Evolutionary conservation across 208 protist genomes (phyloP).

Genomic region (Tritrichomonas foetus): DNA sequence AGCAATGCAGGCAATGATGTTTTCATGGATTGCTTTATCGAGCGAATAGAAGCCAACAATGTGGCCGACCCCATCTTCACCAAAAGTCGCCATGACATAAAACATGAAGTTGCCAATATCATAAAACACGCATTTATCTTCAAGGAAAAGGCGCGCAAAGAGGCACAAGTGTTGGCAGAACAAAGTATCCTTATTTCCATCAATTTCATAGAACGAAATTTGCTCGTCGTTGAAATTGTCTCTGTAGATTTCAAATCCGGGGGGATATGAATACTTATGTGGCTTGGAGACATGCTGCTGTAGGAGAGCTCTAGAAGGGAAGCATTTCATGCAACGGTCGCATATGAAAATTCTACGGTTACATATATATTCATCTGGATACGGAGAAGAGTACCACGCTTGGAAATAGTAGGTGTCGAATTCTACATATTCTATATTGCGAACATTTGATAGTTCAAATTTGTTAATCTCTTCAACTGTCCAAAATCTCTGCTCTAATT

Average conservation of each 20-base stretch:
- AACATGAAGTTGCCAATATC: slow-evolving; percentile 98
- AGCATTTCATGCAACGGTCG: too few relatives aligned
- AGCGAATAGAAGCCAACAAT: slow-evolving; percentile 25
- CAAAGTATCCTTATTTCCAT: not conserved
- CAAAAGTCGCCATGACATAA: slow-evolving; percentile 86
- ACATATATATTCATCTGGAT: not conserved
- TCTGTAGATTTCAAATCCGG: slow-evolving; percentile 11
- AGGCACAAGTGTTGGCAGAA: slow-evolving; percentile 87
- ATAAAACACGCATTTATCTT: slow-evolving; percentile 98
- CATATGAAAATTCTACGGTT: too few relatives aligned
- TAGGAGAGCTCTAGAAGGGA: too few relatives aligned
- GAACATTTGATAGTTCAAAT: not conserved
- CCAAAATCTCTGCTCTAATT: too few relatives aligned
- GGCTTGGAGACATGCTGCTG: too few relatives aligned
- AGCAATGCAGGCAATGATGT: slow-evolving; percentile 37
- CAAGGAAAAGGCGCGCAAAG: slow-evolving; percentile 95
- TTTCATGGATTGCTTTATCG: not conserved
- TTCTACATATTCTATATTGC: not conserved
- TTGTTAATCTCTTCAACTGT: too few relatives aligned
- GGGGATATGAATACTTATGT: not conserved
- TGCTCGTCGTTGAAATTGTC: not conserved
- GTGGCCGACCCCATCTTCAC: slow-evolving; percentile 77
- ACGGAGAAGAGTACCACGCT: not conserved
- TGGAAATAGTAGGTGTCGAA: not conserved
- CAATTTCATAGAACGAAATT: not conserved